Evolutionary conservation across 1,139 yeast species (phyloP).

Genomic region (Debaryomyces nepalensis): DNA sequence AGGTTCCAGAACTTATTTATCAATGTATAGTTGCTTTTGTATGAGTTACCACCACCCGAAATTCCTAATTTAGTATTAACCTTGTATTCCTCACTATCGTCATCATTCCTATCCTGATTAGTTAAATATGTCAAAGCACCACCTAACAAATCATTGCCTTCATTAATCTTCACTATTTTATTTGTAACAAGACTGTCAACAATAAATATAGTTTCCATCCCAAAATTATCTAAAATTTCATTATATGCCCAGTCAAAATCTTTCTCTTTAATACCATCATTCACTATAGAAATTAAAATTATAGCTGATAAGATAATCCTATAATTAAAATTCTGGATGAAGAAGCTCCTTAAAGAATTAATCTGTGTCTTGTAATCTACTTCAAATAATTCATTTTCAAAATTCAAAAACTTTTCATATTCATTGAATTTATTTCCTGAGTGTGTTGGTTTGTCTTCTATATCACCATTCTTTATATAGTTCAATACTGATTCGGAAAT

Average conservation of each 20-base stretch:
- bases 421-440: slow-evolving; percentile 26
- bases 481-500: slow-evolving; percentile 72
- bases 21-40: slow-evolving; percentile 41
- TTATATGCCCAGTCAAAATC: slow-evolving; percentile 56
- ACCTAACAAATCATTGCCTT: slow-evolving; percentile 36
- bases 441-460: slow-evolving; percentile 27
- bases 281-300: slow-evolving; percentile 58
- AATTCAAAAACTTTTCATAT: slow-evolving; percentile 61
- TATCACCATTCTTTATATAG: slow-evolving; percentile 42
- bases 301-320: slow-evolving; percentile 54
- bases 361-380: slow-evolving; percentile 59
- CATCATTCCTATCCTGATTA: slow-evolving; percentile 8
- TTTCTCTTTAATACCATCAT: slow-evolving; percentile 66
- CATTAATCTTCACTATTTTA: slow-evolving; percentile 32
- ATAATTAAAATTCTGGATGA: slow-evolving; percentile 41
- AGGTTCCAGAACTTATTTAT: slow-evolving; percentile 52
- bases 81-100: slow-evolving; percentile 20
- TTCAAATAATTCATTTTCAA: slow-evolving; percentile 75
- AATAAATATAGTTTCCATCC: slow-evolving; percentile 49
- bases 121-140: slow-evolving; percentile 31
- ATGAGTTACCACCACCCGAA: slow-evolving; percentile 38
- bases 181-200: slow-evolving; percentile 32
- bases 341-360: slow-evolving; percentile 51
- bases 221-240: slow-evolving; percentile 62
- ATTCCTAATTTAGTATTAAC: slow-evolving; percentile 30